Conservation (phyloP, 176 grass and related monocot genomes). For the Triticum timopheevii region DNA sequence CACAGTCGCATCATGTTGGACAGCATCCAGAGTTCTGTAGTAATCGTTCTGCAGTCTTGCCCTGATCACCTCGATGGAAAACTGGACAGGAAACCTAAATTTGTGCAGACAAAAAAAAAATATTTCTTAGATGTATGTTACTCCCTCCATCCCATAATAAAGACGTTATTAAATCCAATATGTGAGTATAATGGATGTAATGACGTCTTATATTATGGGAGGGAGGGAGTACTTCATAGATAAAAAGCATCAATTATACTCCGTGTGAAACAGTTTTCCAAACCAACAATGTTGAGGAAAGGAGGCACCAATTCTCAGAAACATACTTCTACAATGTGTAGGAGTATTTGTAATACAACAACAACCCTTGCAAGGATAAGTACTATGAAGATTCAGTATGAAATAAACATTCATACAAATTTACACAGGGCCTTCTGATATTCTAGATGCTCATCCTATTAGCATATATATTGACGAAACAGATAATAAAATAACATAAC, state of each 20-base stretch:
- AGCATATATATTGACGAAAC: neutral
- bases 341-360: neutral
- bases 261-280: neutral
- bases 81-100: constrained; percentile 74
- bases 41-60: constrained; percentile 75
- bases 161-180: too few species aligned
- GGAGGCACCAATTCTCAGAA: neutral
- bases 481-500: neutral
- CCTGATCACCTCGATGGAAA: constrained; percentile 85
- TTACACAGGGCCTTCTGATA: neutral
- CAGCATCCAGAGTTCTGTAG: constrained; percentile 74
- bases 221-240: neutral
- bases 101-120: neutral
- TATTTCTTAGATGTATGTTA: neutral
- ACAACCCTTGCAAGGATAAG: too few species aligned
- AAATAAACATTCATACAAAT: neutral
- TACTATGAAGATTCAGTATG: neutral
- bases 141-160: too few species aligned
- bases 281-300: neutral
- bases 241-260: neutral
- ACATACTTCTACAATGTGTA: neutral
- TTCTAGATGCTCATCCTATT: neutral
- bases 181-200: too few species aligned
- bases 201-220: too few species aligned
- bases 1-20: constrained; percentile 60